Evolutionary conservation across 306 rosid species (phyloP), one percentile per base, ranked within the genome.

Genomic region (Rubus parviflorus): DNA sequence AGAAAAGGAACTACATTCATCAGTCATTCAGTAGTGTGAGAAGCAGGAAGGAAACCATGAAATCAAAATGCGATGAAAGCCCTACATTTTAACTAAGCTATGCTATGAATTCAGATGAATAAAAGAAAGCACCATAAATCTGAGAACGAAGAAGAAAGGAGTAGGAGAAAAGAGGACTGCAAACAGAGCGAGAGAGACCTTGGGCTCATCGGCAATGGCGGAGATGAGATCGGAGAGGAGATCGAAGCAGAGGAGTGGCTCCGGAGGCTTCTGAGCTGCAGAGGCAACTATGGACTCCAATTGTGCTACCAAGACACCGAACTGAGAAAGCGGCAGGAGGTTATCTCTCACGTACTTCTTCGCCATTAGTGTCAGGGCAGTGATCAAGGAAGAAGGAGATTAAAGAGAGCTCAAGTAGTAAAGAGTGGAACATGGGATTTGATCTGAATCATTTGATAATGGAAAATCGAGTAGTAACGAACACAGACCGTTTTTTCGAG

Each of bases 191-290:
- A 49, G 67, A 17, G 58, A n/a, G 35, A 95, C 98, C 98, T 92
- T 95, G 41, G 90, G 79, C 86, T 92, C 97, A 74, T 88, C 92
- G 14, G 88, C 90, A 51, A 90, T 92, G 88, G 97, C 92, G 80
- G 93, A 83, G n/a, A 89, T 88, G 91, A 95, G 98, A 90, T 95
- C 97, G 79, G 98, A 95, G 58, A 95, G 93, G 77, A 95, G 97
- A 88, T 95, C 98, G 89, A 95, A 95, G 87, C 98, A 95, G 76
- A 95, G 97, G 53, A 95, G 90, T 8, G 97, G 92, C 68, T 95
- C 97, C 54, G 97, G 97, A 73, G 96, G 85, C 81, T 95, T 85
- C 79, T 95, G 92, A 25, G 86, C 74, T 7, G 97, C 87, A 62
- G 98, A 95, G 71, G 96, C 89, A 37, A 86, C 98, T n/a, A 95